phyloP scores from a whole-genome alignment of 2,329 filamentous ascomycete genomes.

The Diaporthe sp. region DNA sequence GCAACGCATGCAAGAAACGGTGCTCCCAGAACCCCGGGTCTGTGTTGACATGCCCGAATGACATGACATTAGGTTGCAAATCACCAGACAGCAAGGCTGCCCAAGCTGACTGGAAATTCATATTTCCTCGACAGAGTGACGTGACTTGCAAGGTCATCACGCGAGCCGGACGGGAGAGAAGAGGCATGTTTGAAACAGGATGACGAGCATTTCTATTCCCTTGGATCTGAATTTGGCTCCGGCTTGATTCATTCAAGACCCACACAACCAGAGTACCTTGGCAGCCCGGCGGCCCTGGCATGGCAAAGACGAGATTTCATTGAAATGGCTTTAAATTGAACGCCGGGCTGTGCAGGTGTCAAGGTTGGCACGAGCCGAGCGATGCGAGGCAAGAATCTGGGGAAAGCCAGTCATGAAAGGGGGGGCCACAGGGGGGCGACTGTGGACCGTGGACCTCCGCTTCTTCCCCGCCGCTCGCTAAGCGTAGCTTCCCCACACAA shows the following conservation, averaged over 20 bases:
- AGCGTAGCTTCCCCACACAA: slow-evolving; percentile 18
- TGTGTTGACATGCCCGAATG: not conserved
- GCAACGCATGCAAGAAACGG: slow-evolving; percentile 21
- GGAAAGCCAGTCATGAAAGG: slow-evolving; percentile 21
- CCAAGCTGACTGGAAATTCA: not conserved
- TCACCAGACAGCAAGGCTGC: not conserved
- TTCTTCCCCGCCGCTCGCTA: slow-evolving; percentile 14
- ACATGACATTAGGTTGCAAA: slow-evolving; percentile 24
- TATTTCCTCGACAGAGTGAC: not conserved
- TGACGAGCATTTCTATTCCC: not conserved
- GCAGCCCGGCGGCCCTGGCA: slow-evolving; percentile 9
- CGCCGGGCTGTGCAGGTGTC: slow-evolving; percentile 18
- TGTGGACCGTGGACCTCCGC: slow-evolving; percentile 15
- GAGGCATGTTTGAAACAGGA: not conserved
- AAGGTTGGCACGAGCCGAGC: slow-evolving; percentile 24
- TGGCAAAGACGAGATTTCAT: slow-evolving; percentile 15
- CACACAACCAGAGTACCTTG: not conserved
- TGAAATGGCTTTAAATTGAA: slow-evolving; percentile 33
- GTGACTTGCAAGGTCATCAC: not conserved
- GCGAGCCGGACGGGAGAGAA: not conserved
- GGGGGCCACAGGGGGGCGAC: not conserved
- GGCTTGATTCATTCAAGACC: not conserved
- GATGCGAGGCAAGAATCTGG: slow-evolving; percentile 12
- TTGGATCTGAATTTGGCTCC: not conserved
- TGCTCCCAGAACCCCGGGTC: slow-evolving; percentile 16